Conservation (phyloP, 805 yeast genomes). For the Scheffersomyces spartinae region DNA sequence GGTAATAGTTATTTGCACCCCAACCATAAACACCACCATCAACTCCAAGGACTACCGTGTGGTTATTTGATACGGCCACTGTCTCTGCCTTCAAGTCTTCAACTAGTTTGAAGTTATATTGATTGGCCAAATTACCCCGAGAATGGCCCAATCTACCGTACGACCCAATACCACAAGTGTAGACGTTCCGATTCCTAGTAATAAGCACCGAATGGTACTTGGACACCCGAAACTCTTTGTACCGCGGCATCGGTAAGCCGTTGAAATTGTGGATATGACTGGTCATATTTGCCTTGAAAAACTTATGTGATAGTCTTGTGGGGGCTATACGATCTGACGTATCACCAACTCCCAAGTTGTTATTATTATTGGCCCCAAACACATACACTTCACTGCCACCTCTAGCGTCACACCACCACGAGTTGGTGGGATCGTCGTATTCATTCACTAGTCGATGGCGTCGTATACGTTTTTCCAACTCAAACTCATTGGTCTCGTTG, state of each 20-base stretch:
- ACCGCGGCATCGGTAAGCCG: conserved; percentile 24
- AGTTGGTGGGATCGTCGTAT: conserved; percentile 6
- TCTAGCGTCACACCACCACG: conserved; percentile 34
- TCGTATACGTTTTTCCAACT: conserved; percentile 6
- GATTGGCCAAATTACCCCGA: conserved; percentile 21
- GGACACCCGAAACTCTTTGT: conserved; percentile 40
- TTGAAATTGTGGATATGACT: conserved; percentile 1
- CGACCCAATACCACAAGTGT: conserved; percentile 54
- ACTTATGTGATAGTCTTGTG: conserved; percentile 23
- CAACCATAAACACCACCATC: conserved; percentile 54
- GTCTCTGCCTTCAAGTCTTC: conserved; percentile 20
- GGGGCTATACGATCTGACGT: conserved; percentile 34
- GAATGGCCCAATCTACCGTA: conserved; percentile 63
- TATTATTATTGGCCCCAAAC: conserved; percentile 52
- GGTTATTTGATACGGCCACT: conserved; percentile 53
- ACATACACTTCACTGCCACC: conserved; percentile 52
- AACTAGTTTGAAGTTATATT: conserved; percentile 34
- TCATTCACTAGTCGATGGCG: conserved; percentile 1
- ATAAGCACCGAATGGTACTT: conserved; percentile 55
- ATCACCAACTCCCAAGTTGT: conserved; percentile 58
- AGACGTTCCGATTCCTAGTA: conserved; percentile 40
- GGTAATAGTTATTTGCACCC: conserved; percentile 67
- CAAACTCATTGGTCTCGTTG: conserved; percentile 20
- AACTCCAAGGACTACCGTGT: conserved; percentile 45
- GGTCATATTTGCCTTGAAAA: conserved; percentile 8